Conservation (phyloP, 2,329 filamentous ascomycete species). For the Trichoderma semiorbis region DNA sequence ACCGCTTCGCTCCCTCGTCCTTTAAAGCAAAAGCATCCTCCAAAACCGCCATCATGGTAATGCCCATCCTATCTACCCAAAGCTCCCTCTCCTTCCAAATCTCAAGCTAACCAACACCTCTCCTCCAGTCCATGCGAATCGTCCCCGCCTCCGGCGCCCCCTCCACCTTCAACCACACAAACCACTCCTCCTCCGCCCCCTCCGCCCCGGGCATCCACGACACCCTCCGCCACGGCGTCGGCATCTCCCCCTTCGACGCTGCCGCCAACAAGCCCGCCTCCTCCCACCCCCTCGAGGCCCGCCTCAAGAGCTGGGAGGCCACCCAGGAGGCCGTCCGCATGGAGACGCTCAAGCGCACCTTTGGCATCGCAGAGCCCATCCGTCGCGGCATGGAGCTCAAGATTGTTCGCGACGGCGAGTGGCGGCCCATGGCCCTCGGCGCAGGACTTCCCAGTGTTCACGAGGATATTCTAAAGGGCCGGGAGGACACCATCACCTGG, state of each 20-base stretch:
- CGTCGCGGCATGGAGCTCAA: slow-evolving; percentile 92
- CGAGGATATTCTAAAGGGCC: slow-evolving; percentile 81
- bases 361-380: slow-evolving; percentile 89
- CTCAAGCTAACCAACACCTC: slow-evolving; percentile 13
- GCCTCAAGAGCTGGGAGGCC: slow-evolving; percentile 83
- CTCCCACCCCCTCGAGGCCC: slow-evolving; percentile 85
- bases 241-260: slow-evolving; percentile 54
- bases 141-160: slow-evolving; percentile 67
- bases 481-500: slow-evolving; percentile 78
- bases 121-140: slow-evolving; percentile 79
- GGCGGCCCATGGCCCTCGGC: slow-evolving; percentile 70
- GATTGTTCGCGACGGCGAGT: slow-evolving; percentile 76
- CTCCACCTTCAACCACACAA: slow-evolving; percentile 58
- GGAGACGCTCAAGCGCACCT: slow-evolving; percentile 80
- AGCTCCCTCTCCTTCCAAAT: not conserved
- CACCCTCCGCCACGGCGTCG: slow-evolving; percentile 80
- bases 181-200: slow-evolving; percentile 67
- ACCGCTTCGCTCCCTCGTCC: not conserved
- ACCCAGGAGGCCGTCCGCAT: slow-evolving; percentile 88
- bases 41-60: slow-evolving; percentile 46
- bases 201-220: slow-evolving; percentile 93
- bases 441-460: slow-evolving; percentile 64
- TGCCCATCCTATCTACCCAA: slow-evolving; percentile 20
- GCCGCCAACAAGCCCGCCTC: slow-evolving; percentile 48
- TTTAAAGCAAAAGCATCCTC: not conserved